Conservation (phyloP, 148 eudicot species). For the Rhododendron vialii region DNA sequence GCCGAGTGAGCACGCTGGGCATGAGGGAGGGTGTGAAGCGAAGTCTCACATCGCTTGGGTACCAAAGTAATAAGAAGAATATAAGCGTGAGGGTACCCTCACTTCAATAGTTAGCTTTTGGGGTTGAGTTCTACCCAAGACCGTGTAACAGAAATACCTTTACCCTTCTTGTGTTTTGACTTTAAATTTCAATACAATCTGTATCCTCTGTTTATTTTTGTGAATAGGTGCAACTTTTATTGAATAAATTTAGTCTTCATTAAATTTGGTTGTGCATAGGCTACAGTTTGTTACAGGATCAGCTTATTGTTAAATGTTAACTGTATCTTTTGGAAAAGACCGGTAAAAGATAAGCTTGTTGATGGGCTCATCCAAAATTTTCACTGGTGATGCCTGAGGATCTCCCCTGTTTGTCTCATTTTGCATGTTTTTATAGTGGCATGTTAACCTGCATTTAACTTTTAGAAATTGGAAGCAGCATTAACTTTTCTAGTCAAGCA, state of each 20-base stretch:
- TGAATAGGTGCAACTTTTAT: not conserved
- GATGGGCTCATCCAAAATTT: not conserved
- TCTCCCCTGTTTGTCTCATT: not conserved
- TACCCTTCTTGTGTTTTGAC: not conserved
- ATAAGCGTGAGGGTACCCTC: no score
- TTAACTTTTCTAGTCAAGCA: not conserved
- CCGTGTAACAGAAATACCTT: no score
- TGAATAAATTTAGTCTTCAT: not conserved
- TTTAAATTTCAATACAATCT: not conserved
- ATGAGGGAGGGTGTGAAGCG: no score
- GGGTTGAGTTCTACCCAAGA: no score
- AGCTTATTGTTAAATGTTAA: not conserved
- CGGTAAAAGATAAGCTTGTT: not conserved
- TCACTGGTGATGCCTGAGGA: not conserved
- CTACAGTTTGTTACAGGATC: not conserved
- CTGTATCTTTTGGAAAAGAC: not conserved
- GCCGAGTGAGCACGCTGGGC: no score
- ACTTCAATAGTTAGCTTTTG: no score
- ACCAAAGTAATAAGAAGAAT: no score
- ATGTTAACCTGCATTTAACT: not conserved
- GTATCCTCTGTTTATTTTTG: not conserved
- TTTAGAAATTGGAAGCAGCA: not conserved
- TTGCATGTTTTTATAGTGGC: not conserved
- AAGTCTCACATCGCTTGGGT: no score
- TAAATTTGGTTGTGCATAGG: not conserved